A percentile compares a stretch with the other conserved stretches of the same genome.
These are phyloP conservation scores for Microbotryum silenes-acaulis DNA, from an alignment of 1,284 basidiomycete genomes.

Conservation along the genomic window DNA sequence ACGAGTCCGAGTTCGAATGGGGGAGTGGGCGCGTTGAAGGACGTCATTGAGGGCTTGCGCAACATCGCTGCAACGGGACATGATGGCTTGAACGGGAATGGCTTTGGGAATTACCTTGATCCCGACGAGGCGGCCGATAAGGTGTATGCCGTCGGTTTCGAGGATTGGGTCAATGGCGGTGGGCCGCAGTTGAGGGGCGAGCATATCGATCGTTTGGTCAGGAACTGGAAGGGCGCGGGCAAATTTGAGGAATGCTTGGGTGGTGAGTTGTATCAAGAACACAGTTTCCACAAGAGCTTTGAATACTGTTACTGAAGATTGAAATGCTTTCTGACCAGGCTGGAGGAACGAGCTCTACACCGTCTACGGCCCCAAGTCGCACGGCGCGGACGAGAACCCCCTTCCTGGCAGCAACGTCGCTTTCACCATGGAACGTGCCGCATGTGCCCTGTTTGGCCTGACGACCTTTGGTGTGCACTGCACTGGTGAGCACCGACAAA, in stretches of 20 bases:
- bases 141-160: slow-evolving; percentile 28
- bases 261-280: slow-evolving; percentile 34
- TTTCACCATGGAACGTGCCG: slow-evolving; percentile 82
- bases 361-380: slow-evolving; percentile 59
- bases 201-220: slow-evolving; percentile 39
- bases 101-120: no score
- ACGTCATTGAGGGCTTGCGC: slow-evolving; percentile 8
- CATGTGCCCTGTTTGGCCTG: slow-evolving; percentile 78
- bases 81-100: no score
- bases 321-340: slow-evolving; percentile 39
- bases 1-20: not conserved
- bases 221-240: slow-evolving; percentile 40
- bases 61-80: not conserved
- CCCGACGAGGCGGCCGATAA: not conserved
- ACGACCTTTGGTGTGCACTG: slow-evolving; percentile 82
- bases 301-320: not conserved
- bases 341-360: slow-evolving; percentile 81
- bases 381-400: slow-evolving; percentile 35
- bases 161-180: slow-evolving; percentile 30
- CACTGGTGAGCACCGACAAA: slow-evolving; percentile 44
- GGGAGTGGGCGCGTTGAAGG: not conserved
- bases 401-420: slow-evolving; percentile 52
- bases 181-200: slow-evolving; percentile 35
- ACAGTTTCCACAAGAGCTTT: no score
- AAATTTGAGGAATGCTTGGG: slow-evolving; percentile 41